Evolutionary conservation across 2,329 filamentous ascomycete genomes (phyloP), one percentile per base, ranked within the genome.

Genomic region (Penicillium brevicompactum): DNA sequence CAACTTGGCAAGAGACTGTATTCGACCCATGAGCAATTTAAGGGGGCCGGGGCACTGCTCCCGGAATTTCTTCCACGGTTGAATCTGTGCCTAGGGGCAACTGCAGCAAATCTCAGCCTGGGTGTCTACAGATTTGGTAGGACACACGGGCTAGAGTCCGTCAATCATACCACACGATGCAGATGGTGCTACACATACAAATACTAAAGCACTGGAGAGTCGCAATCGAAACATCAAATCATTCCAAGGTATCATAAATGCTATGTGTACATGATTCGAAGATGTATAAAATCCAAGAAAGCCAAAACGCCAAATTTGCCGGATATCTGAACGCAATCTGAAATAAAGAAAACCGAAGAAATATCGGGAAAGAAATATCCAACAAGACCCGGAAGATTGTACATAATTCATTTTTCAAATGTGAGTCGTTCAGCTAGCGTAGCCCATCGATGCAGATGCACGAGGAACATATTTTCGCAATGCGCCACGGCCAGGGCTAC

Each of bases 381-480:
- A 38, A 51, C 31, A 53, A 53, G 45, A 43, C 41, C 49, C 30
- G 22, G 41, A 49, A 45, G 54, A 53, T 61, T 55, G 40, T 54
- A 59, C 64, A 63, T 66, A 34, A 55, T 2, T 37, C 52, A 51
- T 51, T 57, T 50, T 53, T 58, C 47, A 60, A 48, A 55, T 56
- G 46, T 38, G 58, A 59, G 21, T 34, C 18, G 48, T 50, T 65
- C 53, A 71, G 30, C 60, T 61, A 8, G 68, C 68, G 55, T 70
- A 71, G 7, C 68, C 69, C 24, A 68, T 70, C 11, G 65, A 58
- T 1, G 65, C 58, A 27, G 65, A 53, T 18, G 64, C 45, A 8
- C 65, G 60, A 16, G 71, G 67, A 4, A 67, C 65, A 44, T 73
- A 74, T 58, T 67, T 71, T 14, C 70, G 66, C 46, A 68, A 62